phyloP scores from a whole-genome alignment of 805 yeast species.

The Pichia phayaonensis region DNA sequence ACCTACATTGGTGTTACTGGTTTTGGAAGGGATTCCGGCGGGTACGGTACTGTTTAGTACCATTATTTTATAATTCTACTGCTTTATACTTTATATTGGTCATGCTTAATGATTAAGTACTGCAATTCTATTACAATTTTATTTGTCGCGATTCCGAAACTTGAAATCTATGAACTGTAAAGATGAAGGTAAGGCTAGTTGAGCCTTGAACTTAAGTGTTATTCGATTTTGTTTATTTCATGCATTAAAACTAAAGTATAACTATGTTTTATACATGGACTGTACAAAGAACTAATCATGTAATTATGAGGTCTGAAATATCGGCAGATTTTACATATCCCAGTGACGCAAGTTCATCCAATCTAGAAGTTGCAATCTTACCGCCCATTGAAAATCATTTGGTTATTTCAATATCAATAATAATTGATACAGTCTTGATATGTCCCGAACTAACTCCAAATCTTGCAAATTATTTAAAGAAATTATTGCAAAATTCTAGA shows the following conservation, averaged over 20 bases:
- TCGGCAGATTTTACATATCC: neutral
- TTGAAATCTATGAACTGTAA: no score
- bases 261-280: neutral
- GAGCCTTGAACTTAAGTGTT: no score
- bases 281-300: neutral
- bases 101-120: no score
- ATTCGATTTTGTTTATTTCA: no score
- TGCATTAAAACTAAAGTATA: no score
- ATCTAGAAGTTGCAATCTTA: neutral
- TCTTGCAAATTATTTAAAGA: neutral
- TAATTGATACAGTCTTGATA: neutral
- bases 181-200: no score
- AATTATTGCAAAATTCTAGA: neutral
- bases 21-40: slow-evolving; percentile 30
- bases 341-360: neutral
- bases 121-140: no score
- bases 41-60: slow-evolving; percentile 28
- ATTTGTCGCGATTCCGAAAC: no score
- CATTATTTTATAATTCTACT: neutral
- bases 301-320: neutral
- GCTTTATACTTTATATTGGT: no score
- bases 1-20: slow-evolving; percentile 27
- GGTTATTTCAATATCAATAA: neutral
- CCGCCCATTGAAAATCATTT: neutral
- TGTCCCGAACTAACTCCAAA: slow-evolving; percentile 1